These are phyloP conservation scores for Tylopilus felleus DNA, from an alignment of 768 basidiomycete genomes.

Conservation along the genomic window DNA sequence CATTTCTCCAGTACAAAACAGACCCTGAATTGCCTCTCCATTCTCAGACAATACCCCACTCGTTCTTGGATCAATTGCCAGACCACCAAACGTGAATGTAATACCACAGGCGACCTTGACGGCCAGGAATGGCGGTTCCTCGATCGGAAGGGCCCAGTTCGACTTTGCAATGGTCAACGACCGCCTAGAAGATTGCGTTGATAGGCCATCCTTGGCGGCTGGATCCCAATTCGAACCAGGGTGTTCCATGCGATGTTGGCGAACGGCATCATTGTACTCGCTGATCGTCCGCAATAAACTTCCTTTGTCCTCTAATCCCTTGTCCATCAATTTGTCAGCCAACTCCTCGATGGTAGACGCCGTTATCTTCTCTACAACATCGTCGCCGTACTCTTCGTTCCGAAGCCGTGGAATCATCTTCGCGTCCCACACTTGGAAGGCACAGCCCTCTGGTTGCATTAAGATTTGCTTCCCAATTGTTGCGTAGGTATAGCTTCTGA, in stretches of 20 bases:
- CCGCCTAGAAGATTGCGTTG: constrained; percentile 42
- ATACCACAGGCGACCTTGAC: constrained; percentile 68
- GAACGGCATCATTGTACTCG: constrained; percentile 51
- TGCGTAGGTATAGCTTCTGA: constrained; percentile 71
- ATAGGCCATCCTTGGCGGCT: constrained; percentile 58
- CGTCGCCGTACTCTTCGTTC: constrained; percentile 65
- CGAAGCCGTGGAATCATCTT: constrained; percentile 44
- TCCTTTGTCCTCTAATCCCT: constrained; percentile 44
- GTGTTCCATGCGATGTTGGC: constrained; percentile 34
- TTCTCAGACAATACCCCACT: constrained; percentile 47
- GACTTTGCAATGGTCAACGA: constrained; percentile 51
- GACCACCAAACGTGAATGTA: constrained; percentile 71
- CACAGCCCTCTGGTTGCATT: constrained; percentile 52
- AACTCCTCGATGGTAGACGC: constrained; percentile 48
- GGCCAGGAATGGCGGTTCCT: constrained; percentile 54
- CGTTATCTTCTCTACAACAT: constrained; percentile 52
- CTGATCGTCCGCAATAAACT: constrained; percentile 45
- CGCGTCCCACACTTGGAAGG: constrained; percentile 65
- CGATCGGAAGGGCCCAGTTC: constrained; percentile 63
- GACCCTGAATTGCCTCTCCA: constrained; percentile 43
- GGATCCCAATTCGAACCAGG: constrained; percentile 51
- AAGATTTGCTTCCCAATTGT: constrained; percentile 62
- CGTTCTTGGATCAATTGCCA: constrained; percentile 55
- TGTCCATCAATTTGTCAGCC: constrained; percentile 41
- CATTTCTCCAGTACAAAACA: constrained; percentile 70